These are phyloP conservation scores for Nannizziopsis arthrosporioides DNA, from an alignment of 2,329 filamentous ascomycete genomes.

Conservation along the genomic window DNA sequence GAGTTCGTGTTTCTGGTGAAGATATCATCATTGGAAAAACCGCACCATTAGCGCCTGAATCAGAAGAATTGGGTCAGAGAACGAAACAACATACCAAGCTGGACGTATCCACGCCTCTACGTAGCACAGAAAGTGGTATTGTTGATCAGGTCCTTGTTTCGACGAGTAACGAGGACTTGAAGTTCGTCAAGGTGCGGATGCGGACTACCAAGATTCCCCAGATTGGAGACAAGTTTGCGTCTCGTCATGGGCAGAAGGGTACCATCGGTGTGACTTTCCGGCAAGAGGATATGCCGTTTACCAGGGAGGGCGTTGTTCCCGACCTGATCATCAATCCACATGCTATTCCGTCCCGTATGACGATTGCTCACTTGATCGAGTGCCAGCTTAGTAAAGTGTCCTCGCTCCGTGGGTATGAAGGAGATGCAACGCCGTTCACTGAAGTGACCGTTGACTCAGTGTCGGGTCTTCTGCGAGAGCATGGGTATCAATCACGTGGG, in stretches of 20 bases:
- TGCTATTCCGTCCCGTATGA: constrained; percentile 99
- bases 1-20: constrained; percentile 88
- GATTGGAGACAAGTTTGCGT: constrained; percentile 98
- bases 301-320: constrained; percentile 75
- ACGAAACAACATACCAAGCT: constrained; percentile 84
- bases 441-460: constrained; percentile 94
- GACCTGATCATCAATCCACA: constrained; percentile 99
- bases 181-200: constrained; percentile 95
- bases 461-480: constrained; percentile 70
- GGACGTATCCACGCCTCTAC: constrained; percentile 86
- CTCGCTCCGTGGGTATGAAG: constrained; percentile 84
- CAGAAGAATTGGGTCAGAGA: constrained; percentile 84
- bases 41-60: constrained; percentile 82
- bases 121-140: constrained; percentile 94
- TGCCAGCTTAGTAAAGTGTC: constrained; percentile 95
- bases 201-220: constrained; percentile 96
- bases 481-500: constrained; percentile 91
- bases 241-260: constrained; percentile 97
- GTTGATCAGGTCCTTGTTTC: constrained; percentile 88
- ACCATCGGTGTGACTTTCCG: constrained; percentile 98
- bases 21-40: constrained; percentile 99
- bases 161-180: constrained; percentile 85
- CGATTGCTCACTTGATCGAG: constrained; percentile 99
- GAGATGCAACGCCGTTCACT: constrained; percentile 94
- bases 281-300: constrained; percentile 98